A percentile compares a stretch with the other conserved stretches of the same genome.
These are phyloP conservation scores for Fusarium albosuccineum DNA, from an alignment of 2,329 filamentous ascomycete species.

Conservation along the genomic window DNA sequence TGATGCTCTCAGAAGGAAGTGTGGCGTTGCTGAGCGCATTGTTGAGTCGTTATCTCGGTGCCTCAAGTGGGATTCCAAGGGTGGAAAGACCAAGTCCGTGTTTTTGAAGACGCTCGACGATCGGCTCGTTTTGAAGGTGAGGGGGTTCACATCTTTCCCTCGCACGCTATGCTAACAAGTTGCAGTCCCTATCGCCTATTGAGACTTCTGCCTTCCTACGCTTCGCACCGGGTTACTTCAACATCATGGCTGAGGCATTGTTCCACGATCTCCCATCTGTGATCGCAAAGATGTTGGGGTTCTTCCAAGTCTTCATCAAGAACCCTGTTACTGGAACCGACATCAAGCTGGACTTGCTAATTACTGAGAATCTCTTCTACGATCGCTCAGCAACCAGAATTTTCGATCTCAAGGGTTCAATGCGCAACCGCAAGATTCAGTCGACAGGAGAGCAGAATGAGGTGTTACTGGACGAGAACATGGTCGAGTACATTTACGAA, in stretches of 20 bases:
- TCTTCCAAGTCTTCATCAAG: constrained; percentile 98
- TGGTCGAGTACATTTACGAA: constrained; percentile 99
- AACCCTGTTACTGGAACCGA: constrained; percentile 92
- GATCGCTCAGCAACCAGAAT: constrained; percentile 90
- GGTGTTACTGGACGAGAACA: constrained; percentile 96
- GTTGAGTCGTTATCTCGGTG: constrained; percentile 95
- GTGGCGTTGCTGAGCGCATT: constrained; percentile 92
- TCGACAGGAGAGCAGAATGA: constrained; percentile 96
- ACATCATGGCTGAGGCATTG: constrained; percentile 94
- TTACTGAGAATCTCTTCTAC: constrained; percentile 99
- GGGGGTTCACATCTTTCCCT: neutral
- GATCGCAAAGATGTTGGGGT: constrained; percentile 98
- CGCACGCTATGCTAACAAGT: constrained; percentile 21
- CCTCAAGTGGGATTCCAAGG: constrained; percentile 97
- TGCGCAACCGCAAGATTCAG: constrained; percentile 98
- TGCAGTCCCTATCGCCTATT: constrained; percentile 84
- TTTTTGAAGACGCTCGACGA: constrained; percentile 98
- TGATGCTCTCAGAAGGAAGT: constrained; percentile 92
- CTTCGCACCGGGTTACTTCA: constrained; percentile 97
- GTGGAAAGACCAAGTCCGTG: constrained; percentile 96
- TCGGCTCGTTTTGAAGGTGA: constrained; percentile 85
- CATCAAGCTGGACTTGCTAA: constrained; percentile 91
- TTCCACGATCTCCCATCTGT: constrained; percentile 96
- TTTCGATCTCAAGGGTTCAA: constrained; percentile 96
- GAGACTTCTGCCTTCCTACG: constrained; percentile 95